phyloP scores from a whole-genome alignment of 2,329 filamentous ascomycete genomes.

The Cladophialophora chaetospira region DNA sequence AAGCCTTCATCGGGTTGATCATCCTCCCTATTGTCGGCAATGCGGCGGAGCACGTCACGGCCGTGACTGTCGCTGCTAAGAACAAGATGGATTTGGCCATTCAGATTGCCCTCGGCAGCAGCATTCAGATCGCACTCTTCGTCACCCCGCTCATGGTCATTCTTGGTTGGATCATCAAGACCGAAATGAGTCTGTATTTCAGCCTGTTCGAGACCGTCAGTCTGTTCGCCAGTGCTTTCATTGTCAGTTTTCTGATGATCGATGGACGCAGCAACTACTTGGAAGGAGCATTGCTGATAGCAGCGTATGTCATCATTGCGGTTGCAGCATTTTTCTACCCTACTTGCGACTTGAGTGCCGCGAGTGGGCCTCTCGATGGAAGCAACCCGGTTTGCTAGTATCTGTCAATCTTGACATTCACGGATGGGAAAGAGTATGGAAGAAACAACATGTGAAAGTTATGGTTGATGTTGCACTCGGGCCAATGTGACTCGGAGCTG shows the following conservation, averaged over 20 bases:
- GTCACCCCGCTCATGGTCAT: conserved; percentile 71
- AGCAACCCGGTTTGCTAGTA: conserved; percentile 12
- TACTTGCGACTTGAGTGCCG: conserved; percentile 38
- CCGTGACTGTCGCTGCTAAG: conserved; percentile 69
- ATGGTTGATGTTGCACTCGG: neutral
- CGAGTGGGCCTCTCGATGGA: conserved; percentile 28
- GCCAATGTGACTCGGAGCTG: neutral
- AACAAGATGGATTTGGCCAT: conserved; percentile 78
- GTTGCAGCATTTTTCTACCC: conserved; percentile 70
- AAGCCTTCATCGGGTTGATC: conserved; percentile 71
- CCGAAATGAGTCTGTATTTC: conserved; percentile 79
- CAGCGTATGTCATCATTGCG: conserved; percentile 68
- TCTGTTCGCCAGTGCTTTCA: conserved; percentile 79
- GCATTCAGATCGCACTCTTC: conserved; percentile 72
- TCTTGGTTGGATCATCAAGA: conserved; percentile 68
- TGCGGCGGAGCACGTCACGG: conserved; percentile 72
- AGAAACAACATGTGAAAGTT: neutral
- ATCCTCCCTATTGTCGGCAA: conserved; percentile 74
- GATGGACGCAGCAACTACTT: conserved; percentile 86
- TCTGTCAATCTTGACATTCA: neutral
- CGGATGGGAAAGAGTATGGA: neutral
- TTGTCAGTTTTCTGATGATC: conserved; percentile 84
- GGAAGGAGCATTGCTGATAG: conserved; percentile 67
- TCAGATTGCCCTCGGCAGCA: conserved; percentile 69
- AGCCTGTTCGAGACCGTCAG: conserved; percentile 86